Evolutionary conservation across 495 filamentous ascomycete genomes (phyloP), one percentile per base, ranked within the genome.

Genomic region (Penicillium bialowiezense): DNA sequence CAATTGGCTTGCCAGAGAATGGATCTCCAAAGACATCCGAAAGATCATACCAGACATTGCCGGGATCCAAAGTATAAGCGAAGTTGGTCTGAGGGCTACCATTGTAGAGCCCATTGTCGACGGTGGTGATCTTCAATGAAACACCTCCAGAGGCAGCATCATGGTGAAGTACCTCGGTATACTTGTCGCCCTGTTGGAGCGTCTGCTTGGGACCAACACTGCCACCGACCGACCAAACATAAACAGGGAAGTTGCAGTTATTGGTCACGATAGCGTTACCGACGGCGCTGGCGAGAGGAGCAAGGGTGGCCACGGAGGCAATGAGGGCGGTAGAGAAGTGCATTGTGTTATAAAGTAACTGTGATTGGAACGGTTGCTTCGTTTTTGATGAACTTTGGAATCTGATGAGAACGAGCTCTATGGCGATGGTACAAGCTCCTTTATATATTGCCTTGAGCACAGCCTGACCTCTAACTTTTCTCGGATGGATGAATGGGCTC

Each of bases 181-280:
- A 79, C 34, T 26, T 48, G 9, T 46, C 55, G 32, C 69, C 71
- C 7, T 69, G 50, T 5, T 56, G 23, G 35, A 84, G 54, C 21
- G 68, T 72, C 43, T 69, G 63, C 44, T 64, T 60, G 0, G 64
- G 59, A 19, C 67, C 62, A 46, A 82, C 59, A n/a, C 64, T 44
- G 44, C 57, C 48, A 41, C 76, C 80, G 35, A 84, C 80, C 10
- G 78, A 79, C 79, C 79, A 82, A 47, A 81, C 57, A 52, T 81
- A 78, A 35, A 82, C 69, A 20, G 69, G 51, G 44, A 38, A 26
- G 47, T 44, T 12, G 68, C 77, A 82, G 41, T 72, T 71, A 66
- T 84, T 84, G 46, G 65, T 48, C 8, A 84, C 76, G 41, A 69
- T 44, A 41, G 81, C 81, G 40, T 65, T 63, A 57, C 79, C 78